Percentiles rank a stretch among this genome's conserved stretches.
phyloP scores from a whole-genome alignment of 306 rosid species.

The Boehmeria nivea region DNA sequence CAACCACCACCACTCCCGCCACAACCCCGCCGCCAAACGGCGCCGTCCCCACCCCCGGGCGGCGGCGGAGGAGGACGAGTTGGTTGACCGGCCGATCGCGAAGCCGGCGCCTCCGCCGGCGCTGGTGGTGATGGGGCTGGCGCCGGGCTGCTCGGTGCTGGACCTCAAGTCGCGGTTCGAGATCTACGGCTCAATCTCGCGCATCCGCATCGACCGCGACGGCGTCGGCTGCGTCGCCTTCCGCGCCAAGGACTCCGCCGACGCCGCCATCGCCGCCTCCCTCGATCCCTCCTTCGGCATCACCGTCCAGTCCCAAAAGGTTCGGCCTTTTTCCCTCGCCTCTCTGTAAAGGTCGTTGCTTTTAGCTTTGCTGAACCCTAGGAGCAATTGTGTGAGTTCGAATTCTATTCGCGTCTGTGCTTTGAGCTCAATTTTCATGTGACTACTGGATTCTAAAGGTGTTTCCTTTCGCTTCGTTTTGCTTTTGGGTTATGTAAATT shows the following conservation, averaged over 20 bases:
- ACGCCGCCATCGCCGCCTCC: constrained; percentile 69
- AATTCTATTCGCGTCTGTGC: background rate
- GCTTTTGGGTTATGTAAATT: no score
- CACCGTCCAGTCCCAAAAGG: constrained; percentile 65
- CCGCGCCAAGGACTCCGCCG: constrained; percentile 64
- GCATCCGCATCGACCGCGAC: constrained; percentile 89
- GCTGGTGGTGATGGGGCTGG: constrained; percentile 63
- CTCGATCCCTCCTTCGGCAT: constrained; percentile 66
- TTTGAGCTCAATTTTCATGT: background rate
- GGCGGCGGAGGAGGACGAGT: constrained; percentile 13
- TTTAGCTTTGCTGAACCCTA: background rate
- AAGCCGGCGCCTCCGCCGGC: constrained; percentile 79
- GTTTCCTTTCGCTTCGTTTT: background rate
- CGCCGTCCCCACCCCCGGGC: constrained; percentile 24
- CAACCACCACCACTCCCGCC: constrained; percentile 43
- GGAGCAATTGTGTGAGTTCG: no score
- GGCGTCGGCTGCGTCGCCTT: constrained; percentile 59
- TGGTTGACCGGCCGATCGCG: constrained; percentile 28
- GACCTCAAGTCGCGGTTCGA: constrained; percentile 90
- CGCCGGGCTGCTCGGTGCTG: constrained; percentile 70
- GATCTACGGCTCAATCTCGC: constrained; percentile 82
- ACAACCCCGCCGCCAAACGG: constrained; percentile 18
- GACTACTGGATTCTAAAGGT: background rate
- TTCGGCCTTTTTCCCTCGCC: constrained; percentile 7
- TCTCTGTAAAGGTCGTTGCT: background rate